phyloP scores from a whole-genome alignment of 345 rosid species.

The Mercurialis annua region DNA sequence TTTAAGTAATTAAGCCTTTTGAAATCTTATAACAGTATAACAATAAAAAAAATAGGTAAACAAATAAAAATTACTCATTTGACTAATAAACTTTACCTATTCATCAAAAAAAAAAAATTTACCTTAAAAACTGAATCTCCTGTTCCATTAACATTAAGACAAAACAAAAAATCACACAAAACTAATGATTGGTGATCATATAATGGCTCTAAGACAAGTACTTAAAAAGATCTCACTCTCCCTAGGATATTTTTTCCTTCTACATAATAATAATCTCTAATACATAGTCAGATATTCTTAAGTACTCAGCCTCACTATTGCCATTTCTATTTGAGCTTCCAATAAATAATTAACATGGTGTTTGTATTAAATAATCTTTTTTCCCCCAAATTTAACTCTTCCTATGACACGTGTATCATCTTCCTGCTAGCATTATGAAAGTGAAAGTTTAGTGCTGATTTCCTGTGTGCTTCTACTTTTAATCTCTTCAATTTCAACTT shows the following conservation, averaged over 20 bases:
- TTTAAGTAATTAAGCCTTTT: too few relatives aligned
- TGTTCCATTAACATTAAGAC: not conserved
- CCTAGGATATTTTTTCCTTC: not conserved
- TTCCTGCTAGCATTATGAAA: conserved; percentile 32
- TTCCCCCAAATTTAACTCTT: not conserved
- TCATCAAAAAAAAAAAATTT: too few relatives aligned
- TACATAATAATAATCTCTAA: not conserved
- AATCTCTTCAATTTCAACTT: conserved; percentile 28
- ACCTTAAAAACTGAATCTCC: conserved; percentile 16
- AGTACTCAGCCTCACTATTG: conserved; percentile 22
- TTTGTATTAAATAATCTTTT: not conserved
- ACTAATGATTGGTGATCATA: not conserved
- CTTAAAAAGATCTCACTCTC: conserved; percentile 28
- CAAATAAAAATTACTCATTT: too few relatives aligned
- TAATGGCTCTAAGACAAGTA: conserved; percentile 21
- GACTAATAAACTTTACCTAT: too few relatives aligned
- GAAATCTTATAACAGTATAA: too few relatives aligned
- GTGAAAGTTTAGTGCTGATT: conserved; percentile 45
- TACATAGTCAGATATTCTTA: conserved; percentile 25
- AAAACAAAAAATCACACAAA: not conserved
- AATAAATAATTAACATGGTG: not conserved
- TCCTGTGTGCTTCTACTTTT: conserved; percentile 27
- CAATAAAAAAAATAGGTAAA: too few relatives aligned
- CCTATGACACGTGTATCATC: too few relatives aligned
- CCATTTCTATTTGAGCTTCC: not conserved